Evolutionary conservation across 805 yeast genomes (phyloP).

Genomic region (Monosporozyma siamensis): DNA sequence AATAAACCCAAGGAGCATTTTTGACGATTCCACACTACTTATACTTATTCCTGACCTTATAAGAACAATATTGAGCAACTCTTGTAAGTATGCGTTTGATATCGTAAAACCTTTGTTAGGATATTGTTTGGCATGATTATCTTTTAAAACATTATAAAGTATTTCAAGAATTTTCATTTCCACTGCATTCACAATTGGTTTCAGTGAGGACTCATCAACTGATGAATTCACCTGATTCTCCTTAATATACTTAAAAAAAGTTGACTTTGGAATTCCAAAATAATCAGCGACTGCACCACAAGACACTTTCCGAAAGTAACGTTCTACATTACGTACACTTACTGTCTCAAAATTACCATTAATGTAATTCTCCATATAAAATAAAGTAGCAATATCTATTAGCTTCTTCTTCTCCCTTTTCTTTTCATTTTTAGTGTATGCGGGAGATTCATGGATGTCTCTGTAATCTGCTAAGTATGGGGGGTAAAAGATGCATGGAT

Average conservation of each 20-base stretch:
- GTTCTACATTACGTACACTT: neutral
- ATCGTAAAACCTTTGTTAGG: neutral
- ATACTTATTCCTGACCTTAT: neutral
- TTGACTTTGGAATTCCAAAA: conserved; percentile 10
- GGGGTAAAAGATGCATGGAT: conserved; percentile 5
- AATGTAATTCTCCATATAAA: conserved; percentile 4
- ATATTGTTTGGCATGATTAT: neutral
- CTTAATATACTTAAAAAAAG: conserved; percentile 9
- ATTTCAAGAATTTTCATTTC: conserved; percentile 4
- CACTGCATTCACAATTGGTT: conserved; percentile 3
- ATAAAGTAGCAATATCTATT: conserved; percentile 7
- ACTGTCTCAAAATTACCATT: too few species aligned
- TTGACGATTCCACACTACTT: neutral
- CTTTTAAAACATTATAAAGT: neutral
- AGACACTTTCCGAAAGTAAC: too few species aligned
- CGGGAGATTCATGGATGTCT: conserved; percentile 1
- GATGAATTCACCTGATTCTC: conserved; percentile 8
- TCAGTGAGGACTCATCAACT: conserved; percentile 6
- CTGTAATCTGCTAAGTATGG: conserved; percentile 3
- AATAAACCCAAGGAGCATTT: too few species aligned
- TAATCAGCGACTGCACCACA: conserved; percentile 7
- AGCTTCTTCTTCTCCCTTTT: conserved; percentile 4
- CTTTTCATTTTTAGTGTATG: conserved; percentile 1
- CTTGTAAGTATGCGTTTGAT: conserved; percentile 7
- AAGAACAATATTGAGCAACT: neutral